Evolutionary conservation across 805 yeast species (phyloP).

Genomic region (Kluyveromyces siamensis): DNA sequence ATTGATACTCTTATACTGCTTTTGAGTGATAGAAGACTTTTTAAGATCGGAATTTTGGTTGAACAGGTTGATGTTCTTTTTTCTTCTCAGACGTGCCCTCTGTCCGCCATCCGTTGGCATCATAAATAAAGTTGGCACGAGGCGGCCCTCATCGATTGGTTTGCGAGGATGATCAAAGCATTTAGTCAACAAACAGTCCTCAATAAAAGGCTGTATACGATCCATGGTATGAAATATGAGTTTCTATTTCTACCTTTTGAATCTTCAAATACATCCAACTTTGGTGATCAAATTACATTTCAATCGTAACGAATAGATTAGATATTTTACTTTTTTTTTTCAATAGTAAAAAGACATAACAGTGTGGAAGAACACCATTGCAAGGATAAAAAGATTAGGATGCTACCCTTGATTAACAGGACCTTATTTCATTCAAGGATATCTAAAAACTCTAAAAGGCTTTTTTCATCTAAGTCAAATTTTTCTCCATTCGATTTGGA

Average conservation of each 20-base stretch:
- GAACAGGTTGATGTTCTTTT: conserved; percentile 7
- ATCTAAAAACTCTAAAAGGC: neutral
- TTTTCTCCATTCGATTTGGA: conserved; percentile 14
- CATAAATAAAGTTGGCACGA: conserved; percentile 23
- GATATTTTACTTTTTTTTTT: no score
- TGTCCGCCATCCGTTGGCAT: conserved; percentile 30
- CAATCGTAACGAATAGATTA: no score
- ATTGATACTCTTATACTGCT: conserved; percentile 18
- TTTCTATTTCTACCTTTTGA: no score
- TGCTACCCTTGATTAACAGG: neutral
- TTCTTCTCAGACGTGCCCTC: conserved; percentile 15
- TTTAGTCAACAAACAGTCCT: conserved; percentile 21
- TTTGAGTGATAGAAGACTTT: conserved; percentile 12
- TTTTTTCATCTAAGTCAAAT: neutral
- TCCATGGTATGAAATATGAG: conserved; percentile 14
- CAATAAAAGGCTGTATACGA: conserved; percentile 22
- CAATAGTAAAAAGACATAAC: no score
- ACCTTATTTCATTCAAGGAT: neutral
- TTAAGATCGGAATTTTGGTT: conserved; percentile 8
- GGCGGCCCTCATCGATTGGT: conserved; percentile 25
- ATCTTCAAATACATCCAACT: no score
- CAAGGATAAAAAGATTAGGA: neutral
- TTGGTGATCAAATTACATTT: no score
- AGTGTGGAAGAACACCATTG: no score
- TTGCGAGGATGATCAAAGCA: conserved; percentile 22